phyloP scores from a whole-genome alignment of 305 asterid species.

The Coffea humblotiana region DNA sequence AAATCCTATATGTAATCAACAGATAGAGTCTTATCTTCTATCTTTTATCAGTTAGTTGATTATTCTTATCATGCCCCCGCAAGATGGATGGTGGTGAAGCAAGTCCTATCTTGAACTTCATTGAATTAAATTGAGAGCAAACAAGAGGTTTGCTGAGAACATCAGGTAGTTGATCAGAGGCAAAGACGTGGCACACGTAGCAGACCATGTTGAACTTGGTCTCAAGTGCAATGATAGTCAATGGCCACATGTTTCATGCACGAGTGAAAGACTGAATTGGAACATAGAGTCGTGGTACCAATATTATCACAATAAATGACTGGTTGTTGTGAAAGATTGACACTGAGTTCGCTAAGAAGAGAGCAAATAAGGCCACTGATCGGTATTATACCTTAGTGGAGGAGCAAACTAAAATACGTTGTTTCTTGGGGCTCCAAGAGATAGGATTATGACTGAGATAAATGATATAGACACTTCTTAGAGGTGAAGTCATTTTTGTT shows the following conservation, averaged over 20 bases:
- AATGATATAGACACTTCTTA: too few relatives aligned
- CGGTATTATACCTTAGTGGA: too few relatives aligned
- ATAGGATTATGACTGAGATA: too few relatives aligned
- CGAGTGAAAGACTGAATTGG: background rate
- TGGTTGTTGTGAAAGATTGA: background rate
- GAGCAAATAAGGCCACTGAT: too few relatives aligned
- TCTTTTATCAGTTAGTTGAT: background rate
- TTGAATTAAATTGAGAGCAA: background rate
- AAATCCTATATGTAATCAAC: too few relatives aligned
- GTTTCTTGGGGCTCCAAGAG: too few relatives aligned
- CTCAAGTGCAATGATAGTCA: background rate
- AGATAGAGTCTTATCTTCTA: too few relatives aligned
- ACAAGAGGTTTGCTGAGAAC: slow-evolving; percentile 1
- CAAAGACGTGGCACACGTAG: background rate
- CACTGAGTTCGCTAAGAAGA: background rate
- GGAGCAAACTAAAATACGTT: too few relatives aligned
- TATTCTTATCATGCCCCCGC: too few relatives aligned
- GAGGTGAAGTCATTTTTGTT: too few relatives aligned
- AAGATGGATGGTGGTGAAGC: background rate
- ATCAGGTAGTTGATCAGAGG: background rate
- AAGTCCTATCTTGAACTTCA: background rate
- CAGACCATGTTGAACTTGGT: background rate
- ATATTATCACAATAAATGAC: background rate
- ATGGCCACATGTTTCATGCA: background rate
- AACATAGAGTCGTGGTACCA: background rate